Conservation (phyloP, 2,329 filamentous ascomycete species). For the Trichophaea hybrida region DNA sequence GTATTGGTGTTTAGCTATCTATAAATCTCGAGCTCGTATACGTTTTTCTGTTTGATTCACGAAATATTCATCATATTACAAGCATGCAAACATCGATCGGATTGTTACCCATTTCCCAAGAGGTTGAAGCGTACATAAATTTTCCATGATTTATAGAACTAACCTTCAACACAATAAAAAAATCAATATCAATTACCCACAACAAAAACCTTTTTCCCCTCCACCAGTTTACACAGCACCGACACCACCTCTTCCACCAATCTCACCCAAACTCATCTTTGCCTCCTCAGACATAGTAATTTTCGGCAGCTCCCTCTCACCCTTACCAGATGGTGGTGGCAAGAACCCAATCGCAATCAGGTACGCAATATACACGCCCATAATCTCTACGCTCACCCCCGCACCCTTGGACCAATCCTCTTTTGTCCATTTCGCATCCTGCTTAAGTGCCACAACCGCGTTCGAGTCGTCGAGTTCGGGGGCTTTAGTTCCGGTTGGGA, state of each 20-base stretch:
- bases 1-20: too few relatives aligned
- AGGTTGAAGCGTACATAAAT: too few relatives aligned
- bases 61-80: too few relatives aligned
- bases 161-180: too few relatives aligned
- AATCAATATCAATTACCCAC: too few relatives aligned
- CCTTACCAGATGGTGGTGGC: slow-evolving; percentile 29
- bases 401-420: slow-evolving; percentile 42
- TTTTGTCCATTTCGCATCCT: slow-evolving; percentile 46
- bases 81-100: too few relatives aligned
- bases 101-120: too few relatives aligned
- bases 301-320: slow-evolving; percentile 33
- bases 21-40: too few relatives aligned
- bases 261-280: slow-evolving; percentile 37
- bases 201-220: too few relatives aligned
- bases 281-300: slow-evolving; percentile 36
- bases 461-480: slow-evolving; percentile 63
- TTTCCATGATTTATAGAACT: too few relatives aligned
- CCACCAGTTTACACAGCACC: background rate
- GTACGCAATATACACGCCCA: slow-evolving; percentile 51
- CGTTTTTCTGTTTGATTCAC: too few relatives aligned
- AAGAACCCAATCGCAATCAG: slow-evolving; percentile 50
- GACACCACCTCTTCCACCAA: slow-evolving; percentile 39
- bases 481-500: slow-evolving; percentile 55
- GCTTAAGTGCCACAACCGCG: slow-evolving; percentile 47
- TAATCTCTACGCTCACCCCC: slow-evolving; percentile 45